These are phyloP conservation scores for Fusarium tricinctum DNA, from an alignment of 2,329 filamentous ascomycete genomes.

Conservation along the genomic window DNA sequence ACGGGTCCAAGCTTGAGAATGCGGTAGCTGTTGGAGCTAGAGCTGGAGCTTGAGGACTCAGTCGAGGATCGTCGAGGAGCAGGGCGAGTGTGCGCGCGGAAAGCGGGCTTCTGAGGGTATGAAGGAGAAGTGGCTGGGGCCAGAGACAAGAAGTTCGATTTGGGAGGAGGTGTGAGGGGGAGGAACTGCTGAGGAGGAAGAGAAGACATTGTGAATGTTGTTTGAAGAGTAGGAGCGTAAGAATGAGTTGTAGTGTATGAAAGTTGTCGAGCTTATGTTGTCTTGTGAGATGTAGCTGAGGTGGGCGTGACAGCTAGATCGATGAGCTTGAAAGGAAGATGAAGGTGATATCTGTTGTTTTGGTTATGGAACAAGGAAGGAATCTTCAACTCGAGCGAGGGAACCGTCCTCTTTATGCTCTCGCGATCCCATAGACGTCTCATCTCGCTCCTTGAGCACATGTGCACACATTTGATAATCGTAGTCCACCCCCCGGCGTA, in stretches of 20 bases:
- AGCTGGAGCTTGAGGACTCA: conserved; percentile 52
- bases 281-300: conserved; percentile 41
- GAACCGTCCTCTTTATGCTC: conserved; percentile 50
- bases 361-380: conserved; percentile 34
- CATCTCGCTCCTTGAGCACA: conserved; percentile 28
- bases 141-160: conserved; percentile 66
- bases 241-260: background rate
- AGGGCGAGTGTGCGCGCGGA: conserved; percentile 46
- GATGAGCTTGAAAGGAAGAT: conserved; percentile 23
- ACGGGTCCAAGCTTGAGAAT: conserved; percentile 76
- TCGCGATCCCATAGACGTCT: conserved; percentile 20
- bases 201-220: conserved; percentile 43
- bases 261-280: conserved; percentile 18
- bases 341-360: conserved; percentile 34
- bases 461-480: conserved; percentile 5
- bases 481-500: conserved; percentile 25
- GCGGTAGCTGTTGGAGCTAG: conserved; percentile 56
- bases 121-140: conserved; percentile 71
- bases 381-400: conserved; percentile 39
- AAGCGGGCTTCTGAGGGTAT: conserved; percentile 63
- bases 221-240: background rate
- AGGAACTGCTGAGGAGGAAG: conserved; percentile 50
- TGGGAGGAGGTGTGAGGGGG: conserved; percentile 44
- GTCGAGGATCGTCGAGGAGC: conserved; percentile 64
- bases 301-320: conserved; percentile 46